Percentiles rank a stretch among this genome's conserved stretches.
Conservation (phyloP, 768 basidiomycete species). For the Erythrobasidium yunnanense region DNA sequence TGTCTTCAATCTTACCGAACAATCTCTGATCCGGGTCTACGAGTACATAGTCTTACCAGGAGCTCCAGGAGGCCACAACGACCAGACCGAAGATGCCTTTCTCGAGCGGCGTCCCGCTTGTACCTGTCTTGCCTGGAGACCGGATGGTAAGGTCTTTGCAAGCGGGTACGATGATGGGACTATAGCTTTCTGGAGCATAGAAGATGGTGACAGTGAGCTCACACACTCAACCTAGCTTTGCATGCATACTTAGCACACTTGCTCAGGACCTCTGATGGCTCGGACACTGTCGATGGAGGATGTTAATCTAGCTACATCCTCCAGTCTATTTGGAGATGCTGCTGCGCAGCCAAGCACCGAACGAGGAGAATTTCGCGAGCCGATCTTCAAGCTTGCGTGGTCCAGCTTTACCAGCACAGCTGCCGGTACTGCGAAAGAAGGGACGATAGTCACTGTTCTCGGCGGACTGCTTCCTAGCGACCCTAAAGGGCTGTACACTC, state of each 20-base stretch:
- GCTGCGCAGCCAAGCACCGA: slow-evolving; percentile 25
- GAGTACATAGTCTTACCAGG: slow-evolving; percentile 65
- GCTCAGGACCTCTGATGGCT: slow-evolving; percentile 55
- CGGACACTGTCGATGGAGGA: slow-evolving; percentile 51
- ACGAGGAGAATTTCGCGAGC: slow-evolving; percentile 48
- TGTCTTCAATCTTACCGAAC: slow-evolving; percentile 43
- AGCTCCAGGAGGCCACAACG: slow-evolving; percentile 65
- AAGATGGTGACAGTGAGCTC: slow-evolving; percentile 54
- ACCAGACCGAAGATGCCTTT: slow-evolving; percentile 52
- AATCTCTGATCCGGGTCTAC: slow-evolving; percentile 49
- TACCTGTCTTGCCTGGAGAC: slow-evolving; percentile 62
- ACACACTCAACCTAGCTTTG: no score
- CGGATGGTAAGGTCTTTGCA: slow-evolving; percentile 55
- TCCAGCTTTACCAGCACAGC: slow-evolving; percentile 40
- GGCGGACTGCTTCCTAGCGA: slow-evolving; percentile 59
- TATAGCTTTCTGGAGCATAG: slow-evolving; percentile 69
- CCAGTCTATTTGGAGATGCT: slow-evolving; percentile 41
- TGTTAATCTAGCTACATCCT: slow-evolving; percentile 45
- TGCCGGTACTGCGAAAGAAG: slow-evolving; percentile 35
- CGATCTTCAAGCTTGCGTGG: slow-evolving; percentile 80
- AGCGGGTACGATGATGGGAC: slow-evolving; percentile 73
- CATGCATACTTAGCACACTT: neutral
- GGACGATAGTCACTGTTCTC: slow-evolving; percentile 60
- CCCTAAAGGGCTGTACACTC: slow-evolving; percentile 55
- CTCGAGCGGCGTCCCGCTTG: slow-evolving; percentile 59